phyloP scores from a whole-genome alignment of 805 yeast genomes.

The Schizosaccharomyces cryophilus region DNA sequence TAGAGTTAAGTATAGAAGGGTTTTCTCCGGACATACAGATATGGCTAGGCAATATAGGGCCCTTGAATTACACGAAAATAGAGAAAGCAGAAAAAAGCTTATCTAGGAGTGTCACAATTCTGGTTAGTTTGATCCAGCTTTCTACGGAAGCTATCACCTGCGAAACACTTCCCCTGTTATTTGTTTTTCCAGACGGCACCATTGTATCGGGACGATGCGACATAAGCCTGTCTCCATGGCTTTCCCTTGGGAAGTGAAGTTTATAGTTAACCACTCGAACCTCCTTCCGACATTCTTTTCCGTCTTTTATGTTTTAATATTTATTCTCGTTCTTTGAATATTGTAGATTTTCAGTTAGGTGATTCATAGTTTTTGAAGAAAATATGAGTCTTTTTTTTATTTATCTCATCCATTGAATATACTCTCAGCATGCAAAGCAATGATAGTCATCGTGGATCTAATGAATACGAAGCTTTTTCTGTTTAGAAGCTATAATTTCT shows the following conservation, averaged over 20 bases:
- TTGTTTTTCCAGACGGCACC: not conserved
- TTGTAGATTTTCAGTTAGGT: too few species aligned
- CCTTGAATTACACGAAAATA: not conserved
- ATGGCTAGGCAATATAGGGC: slow-evolving; percentile 1
- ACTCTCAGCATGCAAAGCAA: too few species aligned
- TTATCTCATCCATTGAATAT: too few species aligned
- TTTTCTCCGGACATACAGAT: not conserved
- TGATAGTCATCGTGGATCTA: too few species aligned
- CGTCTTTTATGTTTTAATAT: too few species aligned
- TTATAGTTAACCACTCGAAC: not conserved
- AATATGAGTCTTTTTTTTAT: too few species aligned
- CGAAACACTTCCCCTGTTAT: not conserved
- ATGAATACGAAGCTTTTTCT: not conserved
- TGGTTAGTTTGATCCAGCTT: not conserved
- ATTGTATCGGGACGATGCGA: not conserved
- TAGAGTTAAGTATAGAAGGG: not conserved
- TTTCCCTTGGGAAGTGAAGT: not conserved
- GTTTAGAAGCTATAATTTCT: not conserved
- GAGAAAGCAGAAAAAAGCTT: not conserved
- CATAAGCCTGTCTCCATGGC: not conserved
- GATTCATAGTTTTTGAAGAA: too few species aligned
- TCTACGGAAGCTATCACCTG: not conserved
- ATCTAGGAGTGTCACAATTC: not conserved
- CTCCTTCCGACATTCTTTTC: too few species aligned
- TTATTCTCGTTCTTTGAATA: too few species aligned